Base-by-base conservation (phyloP, 1,284 basidiomycete species). In the Cutaneotrichosporon cavernicola region DNA sequence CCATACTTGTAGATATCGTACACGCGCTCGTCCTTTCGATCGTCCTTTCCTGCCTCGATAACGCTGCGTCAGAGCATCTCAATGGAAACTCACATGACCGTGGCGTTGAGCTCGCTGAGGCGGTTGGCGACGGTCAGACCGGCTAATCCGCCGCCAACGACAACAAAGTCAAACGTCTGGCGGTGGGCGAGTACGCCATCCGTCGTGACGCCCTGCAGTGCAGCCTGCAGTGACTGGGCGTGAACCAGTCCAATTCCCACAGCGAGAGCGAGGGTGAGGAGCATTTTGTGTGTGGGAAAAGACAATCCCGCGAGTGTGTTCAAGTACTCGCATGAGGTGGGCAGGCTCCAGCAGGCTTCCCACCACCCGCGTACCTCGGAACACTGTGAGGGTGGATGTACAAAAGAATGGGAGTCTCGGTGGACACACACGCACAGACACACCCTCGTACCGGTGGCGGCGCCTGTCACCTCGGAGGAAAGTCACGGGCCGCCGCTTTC, bases 11-110 rank as follows among this genome's bases (percentile, higher is more conserved):
- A 36, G 3, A 68, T 64, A 40, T 70, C 67, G 21, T 61, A 65
- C 16, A 70, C 62, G 47, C 61, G 55, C 0, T 61, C 52, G 63
- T 72, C 69, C 47, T 51, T 60, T n/a, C 71, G 63, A 43, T 65
- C 61, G 51, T 72, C 71, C 21, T 60, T 56, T 6, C 71, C 71
- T 9, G 71, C 71, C 60, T 72, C 71, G 47, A 72, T 69, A 4
- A 72, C 71, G 4, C 69, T 70, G 63, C 13, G 14, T 43, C 16
- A 46, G 43, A 14, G 16, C 22, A 26, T 6, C 14, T 7, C 18
- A 21, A 4, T 18, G 13, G 10, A 4, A 16, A n/a, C 61, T 62
- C n/a, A 62, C 61, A 63, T 43, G 18, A 58, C 53, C 21, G 52
- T 62, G 9, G 56, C 60, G 18, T 31, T 18, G 4, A 59, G 56